phyloP scores from a whole-genome alignment of 2,329 filamentous ascomycete genomes.

The Fusarium albosuccineum region DNA sequence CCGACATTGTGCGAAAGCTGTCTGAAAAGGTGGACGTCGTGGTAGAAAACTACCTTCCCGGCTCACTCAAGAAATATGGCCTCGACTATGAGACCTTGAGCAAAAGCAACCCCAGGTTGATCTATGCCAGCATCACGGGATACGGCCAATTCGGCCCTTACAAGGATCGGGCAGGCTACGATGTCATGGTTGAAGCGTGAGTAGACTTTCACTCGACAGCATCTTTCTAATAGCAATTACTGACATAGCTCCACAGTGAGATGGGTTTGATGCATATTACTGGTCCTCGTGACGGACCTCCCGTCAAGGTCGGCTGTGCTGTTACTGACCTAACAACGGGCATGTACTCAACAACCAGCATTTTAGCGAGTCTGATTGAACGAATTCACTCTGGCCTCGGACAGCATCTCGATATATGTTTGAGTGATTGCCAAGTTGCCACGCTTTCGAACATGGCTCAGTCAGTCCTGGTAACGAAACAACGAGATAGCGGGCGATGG shows the following conservation, averaged over 20 bases:
- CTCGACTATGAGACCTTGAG: conserved; percentile 86
- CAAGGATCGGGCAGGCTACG: conserved; percentile 87
- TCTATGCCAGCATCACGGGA: conserved; percentile 95
- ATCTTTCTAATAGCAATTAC: neutral
- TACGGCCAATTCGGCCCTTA: conserved; percentile 96
- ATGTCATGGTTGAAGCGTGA: conserved; percentile 95
- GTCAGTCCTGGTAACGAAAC: conserved; percentile 85
- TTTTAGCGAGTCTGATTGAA: conserved; percentile 88
- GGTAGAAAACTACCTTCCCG: conserved; percentile 96
- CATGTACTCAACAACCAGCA: conserved; percentile 90
- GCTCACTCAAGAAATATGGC: conserved; percentile 89
- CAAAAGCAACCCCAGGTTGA: conserved; percentile 83
- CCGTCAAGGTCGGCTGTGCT: conserved; percentile 95
- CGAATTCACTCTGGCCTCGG: conserved; percentile 80
- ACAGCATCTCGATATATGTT: conserved; percentile 89
- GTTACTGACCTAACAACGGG: conserved; percentile 96
- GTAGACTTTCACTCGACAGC: neutral
- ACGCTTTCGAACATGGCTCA: conserved; percentile 93
- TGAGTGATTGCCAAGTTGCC: conserved; percentile 96
- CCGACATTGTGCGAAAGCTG: conserved; percentile 86
- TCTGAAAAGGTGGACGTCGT: conserved; percentile 87
- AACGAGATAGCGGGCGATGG: conserved; percentile 89
- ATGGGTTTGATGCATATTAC: conserved; percentile 99
- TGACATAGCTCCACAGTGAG: conserved; percentile 60
- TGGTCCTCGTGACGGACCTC: conserved; percentile 84